A percentile compares a stretch with the other conserved stretches of the same genome.
Evolutionary conservation across 768 basidiomycete species (phyloP).

Genomic region (Gloeopeniophorella convolvens): DNA sequence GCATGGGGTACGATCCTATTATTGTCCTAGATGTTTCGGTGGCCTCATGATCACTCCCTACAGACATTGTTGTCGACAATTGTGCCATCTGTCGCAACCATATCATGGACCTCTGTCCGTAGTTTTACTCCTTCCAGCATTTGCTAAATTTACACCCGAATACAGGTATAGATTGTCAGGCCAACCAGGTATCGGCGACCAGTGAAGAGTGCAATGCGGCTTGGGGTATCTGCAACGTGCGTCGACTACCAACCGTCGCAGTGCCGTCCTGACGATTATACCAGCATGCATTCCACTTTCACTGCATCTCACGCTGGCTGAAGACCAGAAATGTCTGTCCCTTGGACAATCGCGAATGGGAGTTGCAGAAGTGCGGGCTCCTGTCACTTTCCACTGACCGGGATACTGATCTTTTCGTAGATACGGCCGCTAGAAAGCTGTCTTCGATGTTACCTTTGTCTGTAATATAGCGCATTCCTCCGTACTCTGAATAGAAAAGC

Average conservation of each 20-base stretch:
- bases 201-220: slow-evolving; percentile 97
- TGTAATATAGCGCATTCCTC: slow-evolving; percentile 10
- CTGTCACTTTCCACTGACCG: neutral
- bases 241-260: slow-evolving; percentile 23
- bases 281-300: slow-evolving; percentile 99
- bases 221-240: slow-evolving; percentile 98
- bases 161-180: slow-evolving; percentile 97
- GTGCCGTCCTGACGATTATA: neutral
- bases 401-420: slow-evolving; percentile 22
- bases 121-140: neutral
- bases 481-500: neutral
- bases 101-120: slow-evolving; percentile 98
- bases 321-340: slow-evolving; percentile 97
- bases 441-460: neutral
- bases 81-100: slow-evolving; percentile 99
- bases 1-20: slow-evolving; percentile 70
- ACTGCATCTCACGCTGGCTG: slow-evolving; percentile 98
- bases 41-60: neutral
- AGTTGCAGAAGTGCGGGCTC: slow-evolving; percentile 82
- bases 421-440: slow-evolving; percentile 34
- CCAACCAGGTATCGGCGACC: slow-evolving; percentile 95
- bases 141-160: slow-evolving; percentile 1
- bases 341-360: slow-evolving; percentile 94
- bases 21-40: neutral
- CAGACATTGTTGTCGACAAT: slow-evolving; percentile 98